Evolutionary conservation across 2,329 filamentous ascomycete species (phyloP).

Genomic region (Trichoderma sp.): DNA sequence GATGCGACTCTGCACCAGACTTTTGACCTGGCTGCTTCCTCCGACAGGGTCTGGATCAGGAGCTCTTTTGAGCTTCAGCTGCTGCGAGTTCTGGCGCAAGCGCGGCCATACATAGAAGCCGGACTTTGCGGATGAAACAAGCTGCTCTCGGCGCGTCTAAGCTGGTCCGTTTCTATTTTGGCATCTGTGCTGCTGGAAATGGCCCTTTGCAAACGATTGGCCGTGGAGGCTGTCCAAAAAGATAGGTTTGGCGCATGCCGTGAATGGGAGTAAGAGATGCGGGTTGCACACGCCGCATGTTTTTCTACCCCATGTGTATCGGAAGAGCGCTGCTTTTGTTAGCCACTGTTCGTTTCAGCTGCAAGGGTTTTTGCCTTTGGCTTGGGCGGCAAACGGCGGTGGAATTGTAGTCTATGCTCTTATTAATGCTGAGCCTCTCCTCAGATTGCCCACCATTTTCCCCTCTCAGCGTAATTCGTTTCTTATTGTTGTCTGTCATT

Average conservation of each 20-base stretch:
- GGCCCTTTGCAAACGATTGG: constrained; percentile 18
- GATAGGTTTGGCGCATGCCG: not conserved
- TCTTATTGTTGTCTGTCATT: constrained; percentile 20
- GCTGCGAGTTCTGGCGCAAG: constrained; percentile 10
- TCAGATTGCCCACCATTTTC: constrained; percentile 3
- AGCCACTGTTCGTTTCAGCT: constrained; percentile 12
- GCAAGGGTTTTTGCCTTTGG: not conserved
- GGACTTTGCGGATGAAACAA: constrained; percentile 18
- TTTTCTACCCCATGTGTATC: not conserved
- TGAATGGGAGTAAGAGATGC: constrained; percentile 2
- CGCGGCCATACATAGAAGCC: constrained; percentile 15
- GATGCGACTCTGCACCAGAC: not conserved
- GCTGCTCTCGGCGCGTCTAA: constrained; percentile 22
- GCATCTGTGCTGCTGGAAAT: not conserved
- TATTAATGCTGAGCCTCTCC: constrained; percentile 24
- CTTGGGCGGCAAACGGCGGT: constrained; percentile 20
- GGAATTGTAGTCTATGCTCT: constrained; percentile 2
- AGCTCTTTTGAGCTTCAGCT: constrained; percentile 5
- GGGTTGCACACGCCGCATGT: constrained; percentile 8
- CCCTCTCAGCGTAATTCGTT: not conserved
- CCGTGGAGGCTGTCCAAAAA: not conserved
- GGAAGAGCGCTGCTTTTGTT: not conserved
- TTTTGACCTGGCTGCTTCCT: not conserved
- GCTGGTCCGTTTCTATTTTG: not conserved
- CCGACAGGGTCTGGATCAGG: constrained; percentile 7